Conservation (phyloP, 2,329 filamentous ascomycete genomes). For the Aureobasidium lini region DNA sequence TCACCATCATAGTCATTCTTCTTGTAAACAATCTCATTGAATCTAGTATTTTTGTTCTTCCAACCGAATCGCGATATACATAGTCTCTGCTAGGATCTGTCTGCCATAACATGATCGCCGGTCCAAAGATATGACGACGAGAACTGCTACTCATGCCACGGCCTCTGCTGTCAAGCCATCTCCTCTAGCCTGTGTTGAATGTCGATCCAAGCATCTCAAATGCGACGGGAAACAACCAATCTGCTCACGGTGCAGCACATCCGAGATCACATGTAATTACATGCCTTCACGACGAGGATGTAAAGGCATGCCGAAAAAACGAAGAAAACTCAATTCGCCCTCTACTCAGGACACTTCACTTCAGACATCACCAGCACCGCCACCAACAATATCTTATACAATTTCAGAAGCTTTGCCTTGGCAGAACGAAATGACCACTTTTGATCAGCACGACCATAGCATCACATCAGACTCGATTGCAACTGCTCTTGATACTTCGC, state of each 20-base stretch:
- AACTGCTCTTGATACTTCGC: not conserved
- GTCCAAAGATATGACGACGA: not conserved
- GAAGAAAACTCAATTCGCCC: conserved; percentile 45
- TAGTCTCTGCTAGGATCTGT: too few relatives aligned
- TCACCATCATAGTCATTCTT: not conserved
- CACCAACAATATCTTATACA: conserved; percentile 39
- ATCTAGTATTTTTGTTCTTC: not conserved
- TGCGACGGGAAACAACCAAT: conserved; percentile 61
- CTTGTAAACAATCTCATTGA: not conserved
- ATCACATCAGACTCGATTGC: conserved; percentile 10
- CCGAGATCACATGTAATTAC: conserved; percentile 60
- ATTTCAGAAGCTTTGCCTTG: conserved; percentile 44
- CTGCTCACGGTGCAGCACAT: conserved; percentile 58
- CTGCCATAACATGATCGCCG: not conserved
- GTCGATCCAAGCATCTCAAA: conserved; percentile 60
- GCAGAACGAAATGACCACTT: conserved; percentile 45
- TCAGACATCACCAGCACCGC: conserved; percentile 31
- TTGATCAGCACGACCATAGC: not conserved
- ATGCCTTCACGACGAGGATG: conserved; percentile 68
- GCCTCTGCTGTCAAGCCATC: not conserved
- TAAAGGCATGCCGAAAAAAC: conserved; percentile 53
- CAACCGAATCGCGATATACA: not conserved
- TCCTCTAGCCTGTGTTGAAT: conserved; percentile 31
- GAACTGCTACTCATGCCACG: not conserved
- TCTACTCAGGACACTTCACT: conserved; percentile 47